Evolutionary conservation across 148 eudicot genomes (phyloP).

Genomic region (Chenopodium formosanum): DNA sequence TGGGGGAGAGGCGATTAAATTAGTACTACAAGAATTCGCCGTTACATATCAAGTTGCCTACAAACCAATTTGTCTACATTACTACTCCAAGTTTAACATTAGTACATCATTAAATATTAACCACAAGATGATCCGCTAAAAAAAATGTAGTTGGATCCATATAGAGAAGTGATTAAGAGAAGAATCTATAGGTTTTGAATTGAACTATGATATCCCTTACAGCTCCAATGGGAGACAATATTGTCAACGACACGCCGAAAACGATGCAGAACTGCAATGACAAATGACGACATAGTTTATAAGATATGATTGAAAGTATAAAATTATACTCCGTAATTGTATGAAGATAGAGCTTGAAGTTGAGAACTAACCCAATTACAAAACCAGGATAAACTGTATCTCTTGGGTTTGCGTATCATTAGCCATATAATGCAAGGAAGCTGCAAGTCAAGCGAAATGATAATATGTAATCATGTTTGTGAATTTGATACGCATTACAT

Average conservation of each 20-base stretch:
- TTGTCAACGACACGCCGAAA: conserved; percentile 37
- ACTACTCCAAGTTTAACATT: no score
- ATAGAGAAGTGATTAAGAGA: not conserved
- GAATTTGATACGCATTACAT: not conserved
- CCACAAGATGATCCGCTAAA: no score
- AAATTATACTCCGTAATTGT: no score
- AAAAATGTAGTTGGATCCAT: no score
- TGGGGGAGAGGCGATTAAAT: no score
- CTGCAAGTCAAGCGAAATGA: conserved; percentile 22
- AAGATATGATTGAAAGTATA: not conserved
- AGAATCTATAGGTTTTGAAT: not conserved
- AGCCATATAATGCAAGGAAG: conserved; percentile 54
- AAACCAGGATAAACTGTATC: conserved; percentile 43
- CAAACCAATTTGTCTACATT: no score
- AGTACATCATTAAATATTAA: no score
- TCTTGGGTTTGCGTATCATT: conserved; percentile 38
- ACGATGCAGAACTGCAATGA: conserved; percentile 41
- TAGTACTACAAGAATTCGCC: no score
- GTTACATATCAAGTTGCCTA: no score
- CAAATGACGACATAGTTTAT: not conserved
- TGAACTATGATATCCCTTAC: conserved; percentile 36
- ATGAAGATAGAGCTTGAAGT: not conserved
- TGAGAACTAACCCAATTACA: conserved; percentile 42
- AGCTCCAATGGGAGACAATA: conserved; percentile 51
- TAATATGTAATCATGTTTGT: not conserved